Evolutionary conservation across 805 yeast species (phyloP).

Genomic region (Cyberlindnera saturnus): DNA sequence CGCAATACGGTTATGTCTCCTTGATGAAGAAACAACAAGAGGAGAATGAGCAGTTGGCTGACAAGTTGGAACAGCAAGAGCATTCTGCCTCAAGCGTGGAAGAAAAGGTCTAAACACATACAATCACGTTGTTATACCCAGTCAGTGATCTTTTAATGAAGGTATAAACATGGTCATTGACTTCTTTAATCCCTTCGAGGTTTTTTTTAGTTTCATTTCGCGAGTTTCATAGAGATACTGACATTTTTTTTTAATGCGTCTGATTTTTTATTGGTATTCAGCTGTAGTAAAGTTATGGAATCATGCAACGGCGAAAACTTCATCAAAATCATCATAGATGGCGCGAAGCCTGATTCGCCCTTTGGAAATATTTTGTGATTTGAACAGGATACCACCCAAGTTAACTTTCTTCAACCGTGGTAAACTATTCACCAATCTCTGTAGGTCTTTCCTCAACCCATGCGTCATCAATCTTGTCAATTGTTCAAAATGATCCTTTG

Average conservation of each 20-base stretch:
- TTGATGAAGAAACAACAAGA: conserved; percentile 32
- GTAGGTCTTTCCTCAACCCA: conserved; percentile 17
- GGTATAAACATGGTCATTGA: too few species aligned
- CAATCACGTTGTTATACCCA: neutral
- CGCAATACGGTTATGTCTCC: conserved; percentile 58
- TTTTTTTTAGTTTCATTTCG: too few species aligned
- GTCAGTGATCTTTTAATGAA: too few species aligned
- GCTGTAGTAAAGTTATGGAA: too few species aligned
- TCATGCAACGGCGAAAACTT: conserved; percentile 5
- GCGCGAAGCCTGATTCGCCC: conserved; percentile 12
- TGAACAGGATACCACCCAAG: conserved; percentile 24
- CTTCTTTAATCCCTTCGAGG: too few species aligned
- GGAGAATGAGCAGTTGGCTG: conserved; percentile 23
- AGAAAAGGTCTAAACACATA: conserved; percentile 3
- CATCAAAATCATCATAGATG: conserved; percentile 22
- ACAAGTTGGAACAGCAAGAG: conserved; percentile 6
- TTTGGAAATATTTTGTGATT: conserved; percentile 1
- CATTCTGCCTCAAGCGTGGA: conserved; percentile 9
- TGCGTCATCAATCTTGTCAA: conserved; percentile 20
- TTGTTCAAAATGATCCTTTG: conserved; percentile 11
- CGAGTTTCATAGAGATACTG: too few species aligned
- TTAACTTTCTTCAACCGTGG: conserved; percentile 18
- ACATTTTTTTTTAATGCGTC: too few species aligned
- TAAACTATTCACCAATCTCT: conserved; percentile 8
- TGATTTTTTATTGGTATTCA: too few species aligned